Base-by-base conservation (phyloP, 352 stramenopile genomes). In the Blastocystis sp. region DNA sequence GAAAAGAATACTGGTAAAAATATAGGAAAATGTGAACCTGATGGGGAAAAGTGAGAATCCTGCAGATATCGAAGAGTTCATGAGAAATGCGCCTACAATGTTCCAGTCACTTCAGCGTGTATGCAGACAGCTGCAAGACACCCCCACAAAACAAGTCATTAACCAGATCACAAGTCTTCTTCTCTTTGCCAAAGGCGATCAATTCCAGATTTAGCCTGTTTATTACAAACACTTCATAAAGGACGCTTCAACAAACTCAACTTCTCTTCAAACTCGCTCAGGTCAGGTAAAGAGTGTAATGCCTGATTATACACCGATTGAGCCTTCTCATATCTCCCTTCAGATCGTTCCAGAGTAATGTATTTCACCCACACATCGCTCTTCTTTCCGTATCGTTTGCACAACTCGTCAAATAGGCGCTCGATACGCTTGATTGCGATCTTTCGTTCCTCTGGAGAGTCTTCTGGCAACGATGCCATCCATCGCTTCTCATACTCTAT, bases 191-290 rank as follows among this genome's bases (percentile, higher is more conserved):
- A 78, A 78, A n/a, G 66, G 66, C 18, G 7, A 53, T 24, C 30
- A 39, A n/a, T 78, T 39, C 56, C 20, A 59, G 4, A 20, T 78
- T 34, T 65, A 64, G 20, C n/a, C 20, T 66, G 54, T 41, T 65
- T 79, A 11, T 11, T 13, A 63, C 47, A 81, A 81, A 81, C 70
- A 81, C 47, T n/a, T 13, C 50, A 85, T 66, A 85, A 85, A 85
- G 59, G 73, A 66, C 73, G 13, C 26, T 85, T 50, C 13, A 85
- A 18, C 34, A 85, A 41, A 45, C 63, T 85, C 20, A 68, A 66
- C 50, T 85, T 65, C n/a, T 85, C 73, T 45, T 85, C 73, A 34
- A 85, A 85, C 37, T 13, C 50, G 7, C 9, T 39, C 18, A 66
- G 6, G 56, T 85, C 73, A 13, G 59, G 59, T 24, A 85, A n/a